Conservation (phyloP, 2,329 filamentous ascomycete species). For the Pyrenophora tritici-repentis region DNA sequence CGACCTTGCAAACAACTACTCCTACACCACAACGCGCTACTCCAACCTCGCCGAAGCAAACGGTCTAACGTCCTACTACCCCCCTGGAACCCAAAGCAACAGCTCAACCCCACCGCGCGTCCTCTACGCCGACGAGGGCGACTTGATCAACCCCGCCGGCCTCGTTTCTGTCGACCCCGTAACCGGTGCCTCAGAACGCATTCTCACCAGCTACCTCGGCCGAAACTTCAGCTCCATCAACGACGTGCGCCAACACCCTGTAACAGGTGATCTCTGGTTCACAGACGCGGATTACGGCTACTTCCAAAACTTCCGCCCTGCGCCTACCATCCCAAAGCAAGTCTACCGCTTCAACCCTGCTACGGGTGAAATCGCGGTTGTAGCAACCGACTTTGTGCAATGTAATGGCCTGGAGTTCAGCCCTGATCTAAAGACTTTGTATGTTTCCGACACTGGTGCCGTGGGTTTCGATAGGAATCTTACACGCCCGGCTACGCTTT, state of each 20-base stretch:
- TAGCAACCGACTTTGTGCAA: conserved; percentile 51
- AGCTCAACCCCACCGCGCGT: conserved; percentile 31
- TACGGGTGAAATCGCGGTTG: conserved; percentile 49
- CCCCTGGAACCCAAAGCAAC: conserved; percentile 31
- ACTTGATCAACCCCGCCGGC: conserved; percentile 48
- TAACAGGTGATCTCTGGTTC: conserved; percentile 56
- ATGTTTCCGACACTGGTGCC: conserved; percentile 57
- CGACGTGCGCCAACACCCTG: conserved; percentile 50
- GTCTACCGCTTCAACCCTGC: conserved; percentile 52
- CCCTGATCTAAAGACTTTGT: conserved; percentile 51
- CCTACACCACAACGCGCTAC: conserved; percentile 46
- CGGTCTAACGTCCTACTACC: conserved; percentile 43
- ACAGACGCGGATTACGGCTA: conserved; percentile 51
- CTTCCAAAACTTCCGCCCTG: conserved; percentile 39
- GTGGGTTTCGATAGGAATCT: conserved; percentile 36
- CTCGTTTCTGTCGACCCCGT: conserved; percentile 53
- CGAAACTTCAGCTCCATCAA: conserved; percentile 53
- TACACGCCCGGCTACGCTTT: conserved; percentile 50
- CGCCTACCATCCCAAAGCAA: conserved; percentile 39
- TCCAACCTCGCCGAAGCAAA: conserved; percentile 47
- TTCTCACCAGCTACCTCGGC: conserved; percentile 56
- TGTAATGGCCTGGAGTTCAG: conserved; percentile 54
- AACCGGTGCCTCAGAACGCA: conserved; percentile 48
- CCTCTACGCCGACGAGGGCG: conserved; percentile 45
- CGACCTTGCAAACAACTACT: conserved; percentile 48